phyloP scores from a whole-genome alignment of 2,329 filamentous ascomycete species.

The Myriangium duriaei region DNA sequence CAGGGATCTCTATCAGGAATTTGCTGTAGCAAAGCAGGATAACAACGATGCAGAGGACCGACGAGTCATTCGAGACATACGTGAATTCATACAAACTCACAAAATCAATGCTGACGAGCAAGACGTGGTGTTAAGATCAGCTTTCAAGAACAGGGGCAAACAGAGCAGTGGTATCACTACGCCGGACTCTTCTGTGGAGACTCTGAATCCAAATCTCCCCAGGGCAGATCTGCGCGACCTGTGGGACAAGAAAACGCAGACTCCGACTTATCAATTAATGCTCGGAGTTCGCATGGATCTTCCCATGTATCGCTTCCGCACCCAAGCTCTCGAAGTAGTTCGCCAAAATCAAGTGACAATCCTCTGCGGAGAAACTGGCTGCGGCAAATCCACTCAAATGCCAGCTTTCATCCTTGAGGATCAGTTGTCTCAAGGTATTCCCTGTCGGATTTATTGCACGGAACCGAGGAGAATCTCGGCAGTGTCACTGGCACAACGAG shows the following conservation, averaged over 20 bases:
- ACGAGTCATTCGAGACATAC: constrained; percentile 52
- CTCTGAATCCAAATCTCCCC: constrained; percentile 9
- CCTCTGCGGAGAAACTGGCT: constrained; percentile 92
- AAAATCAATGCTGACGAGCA: constrained; percentile 42
- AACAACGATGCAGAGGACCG: constrained; percentile 61
- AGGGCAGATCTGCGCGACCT: constrained; percentile 30
- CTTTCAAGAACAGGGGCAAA: constrained; percentile 45
- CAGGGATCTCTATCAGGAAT: constrained; percentile 76
- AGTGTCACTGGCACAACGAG: constrained; percentile 81
- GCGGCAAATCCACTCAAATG: constrained; percentile 95
- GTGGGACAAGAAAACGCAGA: constrained; percentile 41
- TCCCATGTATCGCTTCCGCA: constrained; percentile 77
- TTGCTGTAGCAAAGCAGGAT: constrained; percentile 57
- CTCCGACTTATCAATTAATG: constrained; percentile 61
- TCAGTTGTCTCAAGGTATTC: constrained; percentile 64
- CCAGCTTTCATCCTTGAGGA: constrained; percentile 87
- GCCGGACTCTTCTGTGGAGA: constrained; percentile 12
- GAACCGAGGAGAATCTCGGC: constrained; percentile 93
- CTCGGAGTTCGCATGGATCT: constrained; percentile 63
- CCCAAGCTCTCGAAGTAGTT: constrained; percentile 65
- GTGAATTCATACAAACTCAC: constrained; percentile 55
- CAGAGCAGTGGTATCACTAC: constrained; percentile 22
- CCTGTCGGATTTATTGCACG: constrained; percentile 89
- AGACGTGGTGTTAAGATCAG: constrained; percentile 58
- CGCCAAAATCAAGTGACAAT: constrained; percentile 77